Conservation (phyloP, 2,329 filamentous ascomycete genomes). For the Diplodia sapinea region DNA sequence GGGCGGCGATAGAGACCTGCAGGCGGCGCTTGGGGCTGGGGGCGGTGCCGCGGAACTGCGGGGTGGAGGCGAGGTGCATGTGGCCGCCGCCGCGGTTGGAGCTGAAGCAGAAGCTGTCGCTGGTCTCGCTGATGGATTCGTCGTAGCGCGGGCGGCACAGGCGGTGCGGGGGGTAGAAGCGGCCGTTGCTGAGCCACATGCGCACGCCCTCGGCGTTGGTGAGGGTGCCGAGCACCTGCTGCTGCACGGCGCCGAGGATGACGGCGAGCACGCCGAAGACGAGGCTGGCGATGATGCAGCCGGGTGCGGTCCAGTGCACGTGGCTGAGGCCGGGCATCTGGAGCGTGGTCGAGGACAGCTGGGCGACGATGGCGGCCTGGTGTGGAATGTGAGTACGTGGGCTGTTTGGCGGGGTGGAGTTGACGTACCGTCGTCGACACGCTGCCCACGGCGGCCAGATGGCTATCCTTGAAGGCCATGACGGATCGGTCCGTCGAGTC, state of each 20-base stretch:
- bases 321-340: conserved; percentile 22
- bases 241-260: conserved; percentile 19
- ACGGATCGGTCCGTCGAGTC: conserved; percentile 3
- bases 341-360: conserved; percentile 22
- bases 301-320: conserved; percentile 13
- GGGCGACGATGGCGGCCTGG: conserved; percentile 21
- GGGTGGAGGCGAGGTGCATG: not conserved
- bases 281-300: conserved; percentile 19
- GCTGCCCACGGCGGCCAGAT: conserved; percentile 19
- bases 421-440: conserved; percentile 9
- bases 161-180: conserved; percentile 16
- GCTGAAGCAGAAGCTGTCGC: conserved; percentile 1
- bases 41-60: not conserved
- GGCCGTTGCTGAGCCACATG: conserved; percentile 27
- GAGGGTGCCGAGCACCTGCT: conserved; percentile 19
- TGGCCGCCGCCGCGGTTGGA: too few species aligned
- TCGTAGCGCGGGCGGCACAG: conserved; percentile 13
- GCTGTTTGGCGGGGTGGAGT: not conserved
- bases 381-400: not conserved
- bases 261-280: conserved; percentile 24
- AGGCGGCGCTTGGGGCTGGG: not conserved
- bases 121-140: not conserved
- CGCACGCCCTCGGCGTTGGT: conserved; percentile 17
- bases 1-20: conserved; percentile 20
- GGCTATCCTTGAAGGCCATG: conserved; percentile 22